These are phyloP conservation scores for Telopea speciosissima DNA, from an alignment of 177 flowering plant species.

Conservation along the genomic window DNA sequence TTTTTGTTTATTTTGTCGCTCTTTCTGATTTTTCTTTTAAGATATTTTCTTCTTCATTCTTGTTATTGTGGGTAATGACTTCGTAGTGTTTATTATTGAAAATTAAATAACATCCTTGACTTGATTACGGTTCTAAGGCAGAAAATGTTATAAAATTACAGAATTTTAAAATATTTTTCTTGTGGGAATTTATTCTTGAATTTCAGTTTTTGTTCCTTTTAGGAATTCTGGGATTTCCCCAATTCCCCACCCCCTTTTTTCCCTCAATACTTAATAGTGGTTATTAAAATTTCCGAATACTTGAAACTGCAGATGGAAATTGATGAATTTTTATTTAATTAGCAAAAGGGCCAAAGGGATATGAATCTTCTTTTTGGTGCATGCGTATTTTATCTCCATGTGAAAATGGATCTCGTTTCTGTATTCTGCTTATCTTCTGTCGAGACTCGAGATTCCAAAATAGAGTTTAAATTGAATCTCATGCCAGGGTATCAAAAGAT, in stretches of 20 bases:
- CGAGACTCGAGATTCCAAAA: not conserved
- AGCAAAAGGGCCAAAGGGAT: too few species aligned
- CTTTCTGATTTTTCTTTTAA: not conserved
- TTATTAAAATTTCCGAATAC: too few species aligned
- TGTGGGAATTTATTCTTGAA: not conserved
- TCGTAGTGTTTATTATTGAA: too few species aligned
- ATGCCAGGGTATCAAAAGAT: conserved; percentile 82
- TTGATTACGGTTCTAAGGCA: too few species aligned
- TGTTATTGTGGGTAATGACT: not conserved
- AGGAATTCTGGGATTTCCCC: not conserved
- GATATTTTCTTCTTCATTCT: not conserved
- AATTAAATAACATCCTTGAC: too few species aligned
- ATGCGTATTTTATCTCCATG: not conserved
- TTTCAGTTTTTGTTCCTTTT: not conserved
- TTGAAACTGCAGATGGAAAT: not conserved
- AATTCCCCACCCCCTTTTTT: not conserved
- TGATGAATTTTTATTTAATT: not conserved
- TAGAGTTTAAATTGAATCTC: not conserved
- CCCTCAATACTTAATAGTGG: not conserved
- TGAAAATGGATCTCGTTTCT: too few species aligned
- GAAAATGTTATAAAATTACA: too few species aligned
- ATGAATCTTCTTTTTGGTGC: too few species aligned
- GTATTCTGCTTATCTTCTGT: not conserved
- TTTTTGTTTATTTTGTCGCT: not conserved
- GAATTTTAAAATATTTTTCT: too few species aligned